Evolutionary conservation across 2,329 filamentous ascomycete species (phyloP), one percentile per base, ranked within the genome.

Genomic region (Fusarium ambrosium): DNA sequence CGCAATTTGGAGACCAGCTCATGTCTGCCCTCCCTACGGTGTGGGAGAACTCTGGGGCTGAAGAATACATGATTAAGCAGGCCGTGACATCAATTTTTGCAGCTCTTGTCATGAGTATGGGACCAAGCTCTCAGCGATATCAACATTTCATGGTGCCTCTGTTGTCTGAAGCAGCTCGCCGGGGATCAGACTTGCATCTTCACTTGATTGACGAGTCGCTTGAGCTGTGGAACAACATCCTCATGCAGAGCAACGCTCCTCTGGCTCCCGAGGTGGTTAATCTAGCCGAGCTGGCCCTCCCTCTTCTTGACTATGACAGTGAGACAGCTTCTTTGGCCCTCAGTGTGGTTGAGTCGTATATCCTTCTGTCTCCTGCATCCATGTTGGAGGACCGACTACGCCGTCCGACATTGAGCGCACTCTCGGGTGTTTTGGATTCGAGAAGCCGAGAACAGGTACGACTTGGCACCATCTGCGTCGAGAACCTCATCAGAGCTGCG

Each of bases 21-120:
- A 92, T 99, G 82, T 87, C 90, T 2, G 89, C 95, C 14, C 87
- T 98, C 8, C 95, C 96, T 0, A 88, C 88, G 5, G 87, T 98
- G 0, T 99, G 97, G 97, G 92, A 94, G 70, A 90, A 92, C 62
- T 95, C 94, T 4, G 94, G 92, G 1, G 84, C 86, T 3, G 93
- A 97, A 70, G 94, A 97, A 79, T 94, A 95, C 83, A 90, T 98
- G 82, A 93, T 98, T 87, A 98, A 98, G 83, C 95, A 98, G 83
- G 92, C 95, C 1, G 95, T 98, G 62, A 89, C 98, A 67, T 94
- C 93, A 3, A 93, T 98, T 43, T 91, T 98, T 62, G 89, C 94
- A 2, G 92, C 95, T 3, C 87, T 99, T 16, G 94, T 97, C n/a
- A 92, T 92, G 80, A 93, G 95, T 2, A 94, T 98, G 90, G 94